Evolutionary conservation across 805 yeast species (phyloP).

Genomic region (Yamadazyma sp.): DNA sequence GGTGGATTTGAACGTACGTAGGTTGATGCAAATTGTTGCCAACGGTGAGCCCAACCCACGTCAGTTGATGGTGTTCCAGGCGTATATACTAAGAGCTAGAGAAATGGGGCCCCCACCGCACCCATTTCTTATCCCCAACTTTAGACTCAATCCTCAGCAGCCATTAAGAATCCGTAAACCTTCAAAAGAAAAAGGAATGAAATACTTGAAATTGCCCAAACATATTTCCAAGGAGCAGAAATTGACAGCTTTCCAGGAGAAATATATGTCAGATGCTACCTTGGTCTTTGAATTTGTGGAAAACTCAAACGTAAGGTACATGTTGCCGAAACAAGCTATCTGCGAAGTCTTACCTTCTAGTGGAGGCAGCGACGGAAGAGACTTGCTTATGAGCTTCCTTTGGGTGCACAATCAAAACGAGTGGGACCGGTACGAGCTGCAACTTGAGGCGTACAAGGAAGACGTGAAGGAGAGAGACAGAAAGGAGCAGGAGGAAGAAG

Average conservation of each 20-base stretch:
- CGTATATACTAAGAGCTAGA: constrained; percentile 74
- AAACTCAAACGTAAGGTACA: constrained; percentile 69
- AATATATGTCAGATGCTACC: constrained; percentile 66
- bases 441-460: constrained; percentile 28
- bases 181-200: constrained; percentile 21
- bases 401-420: constrained; percentile 53
- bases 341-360: constrained; percentile 51
- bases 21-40: constrained; percentile 83
- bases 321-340: constrained; percentile 74
- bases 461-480: constrained; percentile 28
- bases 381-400: constrained; percentile 48
- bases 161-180: constrained; percentile 20
- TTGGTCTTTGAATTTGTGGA: constrained; percentile 85
- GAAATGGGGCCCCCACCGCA: constrained; percentile 63
- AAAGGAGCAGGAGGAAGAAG: constrained; percentile 25
- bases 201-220: constrained; percentile 18
- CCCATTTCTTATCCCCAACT: constrained; percentile 14
- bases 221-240: constrained; percentile 48
- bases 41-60: constrained; percentile 71
- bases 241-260: constrained; percentile 75
- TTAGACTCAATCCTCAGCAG: constrained; percentile 26
- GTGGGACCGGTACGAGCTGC: constrained; percentile 45
- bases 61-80: constrained; percentile 77
- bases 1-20: constrained; percentile 62
- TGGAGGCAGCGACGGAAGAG: constrained; percentile 31